A percentile compares a stretch with the other conserved stretches of the same genome.
phyloP scores from a whole-genome alignment of 2,329 filamentous ascomycete genomes.

The Claviceps capensis region DNA sequence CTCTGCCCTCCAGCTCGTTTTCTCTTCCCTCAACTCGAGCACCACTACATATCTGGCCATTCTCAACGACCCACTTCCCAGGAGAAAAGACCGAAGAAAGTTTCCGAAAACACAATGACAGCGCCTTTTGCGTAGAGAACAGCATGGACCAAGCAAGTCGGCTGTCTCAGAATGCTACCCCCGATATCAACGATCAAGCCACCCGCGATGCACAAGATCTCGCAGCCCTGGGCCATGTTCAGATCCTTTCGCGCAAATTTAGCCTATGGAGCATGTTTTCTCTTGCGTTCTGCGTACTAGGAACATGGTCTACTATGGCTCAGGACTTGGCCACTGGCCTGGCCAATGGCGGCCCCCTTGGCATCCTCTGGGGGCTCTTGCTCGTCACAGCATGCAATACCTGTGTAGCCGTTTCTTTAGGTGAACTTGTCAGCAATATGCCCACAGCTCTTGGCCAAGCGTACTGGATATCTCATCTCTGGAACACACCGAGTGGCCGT shows the following conservation, averaged over 20 bases:
- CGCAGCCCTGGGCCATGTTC: slow-evolving; percentile 25
- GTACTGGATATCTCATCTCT: slow-evolving; percentile 33
- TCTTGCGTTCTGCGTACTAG: slow-evolving; percentile 41
- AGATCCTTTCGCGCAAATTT: slow-evolving; percentile 32
- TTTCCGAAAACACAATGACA: slow-evolving; percentile 4
- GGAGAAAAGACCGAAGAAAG: not conserved
- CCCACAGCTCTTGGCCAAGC: slow-evolving; percentile 47
- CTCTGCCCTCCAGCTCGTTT: not conserved
- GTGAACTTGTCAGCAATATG: slow-evolving; percentile 44
- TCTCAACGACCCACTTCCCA: not conserved
- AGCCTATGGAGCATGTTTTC: slow-evolving; percentile 42
- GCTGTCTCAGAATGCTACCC: not conserved
- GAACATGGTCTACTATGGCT: slow-evolving; percentile 44
- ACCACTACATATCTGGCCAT: not conserved
- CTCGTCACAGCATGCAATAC: slow-evolving; percentile 39
- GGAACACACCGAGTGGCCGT: slow-evolving; percentile 26
- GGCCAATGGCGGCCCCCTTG: slow-evolving; percentile 38
- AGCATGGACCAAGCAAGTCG: slow-evolving; percentile 7
- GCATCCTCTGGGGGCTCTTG: slow-evolving; percentile 40
- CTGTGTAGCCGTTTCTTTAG: slow-evolving; percentile 40
- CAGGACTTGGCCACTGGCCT: slow-evolving; percentile 34
- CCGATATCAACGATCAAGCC: slow-evolving; percentile 5
- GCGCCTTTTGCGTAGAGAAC: not conserved
- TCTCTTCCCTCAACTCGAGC: too few relatives aligned
- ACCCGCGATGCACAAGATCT: slow-evolving; percentile 25